These are phyloP conservation scores for Suillus lakei DNA, from an alignment of 768 basidiomycete genomes.

Conservation along the genomic window DNA sequence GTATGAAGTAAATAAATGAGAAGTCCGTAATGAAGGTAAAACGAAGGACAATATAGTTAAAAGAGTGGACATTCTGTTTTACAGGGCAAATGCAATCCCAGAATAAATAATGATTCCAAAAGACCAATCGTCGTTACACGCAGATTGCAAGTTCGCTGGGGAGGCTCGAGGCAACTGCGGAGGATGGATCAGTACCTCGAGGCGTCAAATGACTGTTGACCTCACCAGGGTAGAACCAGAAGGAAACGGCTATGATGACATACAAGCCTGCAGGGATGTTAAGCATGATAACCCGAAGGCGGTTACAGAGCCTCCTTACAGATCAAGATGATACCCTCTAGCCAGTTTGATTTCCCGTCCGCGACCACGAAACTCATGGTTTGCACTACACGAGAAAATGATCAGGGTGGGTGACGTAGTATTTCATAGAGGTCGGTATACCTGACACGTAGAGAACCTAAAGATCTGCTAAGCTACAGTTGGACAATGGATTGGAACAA, in stretches of 20 bases:
- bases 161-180: slow-evolving; percentile 12
- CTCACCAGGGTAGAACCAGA: slow-evolving; percentile 62
- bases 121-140: not conserved
- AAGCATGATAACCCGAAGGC: slow-evolving; percentile 5
- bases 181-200: not conserved
- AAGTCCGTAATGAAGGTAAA: not conserved
- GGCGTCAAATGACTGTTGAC: not conserved
- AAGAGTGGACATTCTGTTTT: not conserved
- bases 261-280: slow-evolving; percentile 58
- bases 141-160: slow-evolving; percentile 27
- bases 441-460: slow-evolving; percentile 45
- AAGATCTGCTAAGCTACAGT: slow-evolving; percentile 14
- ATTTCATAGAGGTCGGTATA: slow-evolving; percentile 30
- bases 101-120: not conserved
- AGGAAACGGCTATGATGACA: slow-evolving; percentile 69
- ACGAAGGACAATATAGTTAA: not conserved
- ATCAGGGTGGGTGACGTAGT: slow-evolving; percentile 2
- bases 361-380: slow-evolving; percentile 83
- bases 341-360: slow-evolving; percentile 85
- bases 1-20: not conserved
- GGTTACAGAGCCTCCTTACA: slow-evolving; percentile 45
- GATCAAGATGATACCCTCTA: slow-evolving; percentile 78
- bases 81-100: not conserved
- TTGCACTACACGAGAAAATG: slow-evolving; percentile 53
- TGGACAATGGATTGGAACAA: slow-evolving; percentile 1